A percentile compares a stretch with the other conserved stretches of the same genome.
Evolutionary conservation across 2,329 filamentous ascomycete species (phyloP).

Genomic region (Fusarium multiceps): DNA sequence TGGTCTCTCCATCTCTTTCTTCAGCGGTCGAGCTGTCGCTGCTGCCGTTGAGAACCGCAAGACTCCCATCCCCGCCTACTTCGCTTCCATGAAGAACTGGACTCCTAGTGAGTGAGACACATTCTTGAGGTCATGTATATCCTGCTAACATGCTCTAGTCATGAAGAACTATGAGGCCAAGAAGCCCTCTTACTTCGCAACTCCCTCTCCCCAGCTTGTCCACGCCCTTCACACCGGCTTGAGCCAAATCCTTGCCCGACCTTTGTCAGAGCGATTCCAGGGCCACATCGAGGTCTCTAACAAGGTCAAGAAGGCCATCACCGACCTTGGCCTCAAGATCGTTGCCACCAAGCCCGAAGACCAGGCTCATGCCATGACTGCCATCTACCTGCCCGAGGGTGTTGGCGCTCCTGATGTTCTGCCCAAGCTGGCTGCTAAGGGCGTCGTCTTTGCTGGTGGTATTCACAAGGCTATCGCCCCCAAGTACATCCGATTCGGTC

Average conservation of each 20-base stretch:
- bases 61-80: conserved; percentile 87
- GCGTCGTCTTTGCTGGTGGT: conserved; percentile 93
- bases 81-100: conserved; percentile 98
- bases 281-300: conserved; percentile 83
- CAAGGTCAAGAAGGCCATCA: conserved; percentile 85
- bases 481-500: conserved; percentile 95
- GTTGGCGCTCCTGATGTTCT: conserved; percentile 85
- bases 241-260: conserved; percentile 83
- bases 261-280: conserved; percentile 84
- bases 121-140: background rate
- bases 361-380: conserved; percentile 98
- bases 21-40: conserved; percentile 87
- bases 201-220: conserved; percentile 92
- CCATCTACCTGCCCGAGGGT: conserved; percentile 91
- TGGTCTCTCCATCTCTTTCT: conserved; percentile 93
- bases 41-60: conserved; percentile 79
- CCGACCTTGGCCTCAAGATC: conserved; percentile 86
- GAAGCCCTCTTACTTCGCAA: conserved; percentile 98
- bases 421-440: conserved; percentile 84
- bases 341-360: conserved; percentile 86
- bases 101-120: conserved; percentile 73
- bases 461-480: conserved; percentile 95
- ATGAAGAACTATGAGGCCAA: conserved; percentile 99
- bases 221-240: conserved; percentile 92
- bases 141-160: conserved; percentile 62